Evolutionary conservation across 2,329 filamentous ascomycete species (phyloP).

Genomic region (Phoma sp.): DNA sequence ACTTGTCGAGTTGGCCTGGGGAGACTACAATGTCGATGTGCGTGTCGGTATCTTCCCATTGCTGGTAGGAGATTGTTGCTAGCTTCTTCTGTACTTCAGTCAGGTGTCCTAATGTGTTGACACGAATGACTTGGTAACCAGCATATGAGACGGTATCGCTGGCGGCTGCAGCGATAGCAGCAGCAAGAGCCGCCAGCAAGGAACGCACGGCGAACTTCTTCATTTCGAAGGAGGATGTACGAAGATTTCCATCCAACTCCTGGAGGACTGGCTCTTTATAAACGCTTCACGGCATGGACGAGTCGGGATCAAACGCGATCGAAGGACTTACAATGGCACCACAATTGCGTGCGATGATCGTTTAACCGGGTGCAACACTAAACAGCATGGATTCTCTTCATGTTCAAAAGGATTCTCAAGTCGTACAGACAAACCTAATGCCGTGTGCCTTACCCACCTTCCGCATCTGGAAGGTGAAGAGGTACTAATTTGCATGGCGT

Average conservation of each 20-base stretch:
- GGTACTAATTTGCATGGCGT: constrained; percentile 12
- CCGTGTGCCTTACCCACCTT: constrained; percentile 9
- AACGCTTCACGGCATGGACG: not conserved
- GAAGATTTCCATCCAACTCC: not conserved
- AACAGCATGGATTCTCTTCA: not conserved
- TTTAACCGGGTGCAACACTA: not conserved
- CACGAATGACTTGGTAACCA: constrained; percentile 48
- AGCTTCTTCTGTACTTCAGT: constrained; percentile 42
- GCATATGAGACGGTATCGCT: constrained; percentile 41
- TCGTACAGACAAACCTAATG: constrained; percentile 3
- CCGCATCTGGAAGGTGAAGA: constrained; percentile 7
- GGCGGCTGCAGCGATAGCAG: constrained; percentile 7
- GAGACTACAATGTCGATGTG: constrained; percentile 52
- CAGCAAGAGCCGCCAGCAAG: constrained; percentile 10
- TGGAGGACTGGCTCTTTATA: not conserved
- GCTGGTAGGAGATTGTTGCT: constrained; percentile 40
- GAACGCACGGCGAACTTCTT: constrained; percentile 3
- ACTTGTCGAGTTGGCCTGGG: constrained; percentile 44
- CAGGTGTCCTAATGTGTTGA: constrained; percentile 41
- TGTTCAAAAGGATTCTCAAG: not conserved
- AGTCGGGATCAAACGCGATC: not conserved
- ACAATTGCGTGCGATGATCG: constrained; percentile 11
- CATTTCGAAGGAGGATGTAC: not conserved
- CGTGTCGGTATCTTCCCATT: constrained; percentile 40
- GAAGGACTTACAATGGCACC: not conserved